Percentiles rank a stretch among this genome's conserved stretches.
These are phyloP conservation scores for Amylostereum chailletii DNA, from an alignment of 1,284 basidiomycete species.

Conservation along the genomic window DNA sequence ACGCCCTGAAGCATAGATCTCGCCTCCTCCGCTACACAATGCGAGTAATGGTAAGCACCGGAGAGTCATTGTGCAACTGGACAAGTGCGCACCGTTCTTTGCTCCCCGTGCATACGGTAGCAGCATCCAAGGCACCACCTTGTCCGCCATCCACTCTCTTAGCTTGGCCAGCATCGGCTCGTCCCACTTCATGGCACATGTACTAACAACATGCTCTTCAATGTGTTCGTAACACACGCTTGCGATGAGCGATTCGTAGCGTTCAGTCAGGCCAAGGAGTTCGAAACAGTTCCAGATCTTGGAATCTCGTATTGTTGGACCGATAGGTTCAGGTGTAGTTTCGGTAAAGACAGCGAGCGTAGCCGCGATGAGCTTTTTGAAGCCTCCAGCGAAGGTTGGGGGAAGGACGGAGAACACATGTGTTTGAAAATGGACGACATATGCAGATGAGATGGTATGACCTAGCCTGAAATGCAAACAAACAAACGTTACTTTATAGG, in stretches of 20 bases:
- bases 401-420: constrained; percentile 62
- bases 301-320: constrained; percentile 6
- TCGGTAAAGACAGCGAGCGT: constrained; percentile 36
- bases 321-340: constrained; percentile 19
- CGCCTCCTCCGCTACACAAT: constrained; percentile 54
- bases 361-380: constrained; percentile 53
- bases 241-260: constrained; percentile 79
- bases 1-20: constrained; percentile 69
- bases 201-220: constrained; percentile 58
- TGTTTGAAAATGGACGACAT: constrained; percentile 61
- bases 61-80: background rate
- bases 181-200: constrained; percentile 64
- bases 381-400: constrained; percentile 50
- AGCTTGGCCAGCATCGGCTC: constrained; percentile 55
- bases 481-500: background rate
- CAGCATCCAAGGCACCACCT: constrained; percentile 78
- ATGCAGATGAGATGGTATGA: constrained; percentile 46
- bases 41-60: constrained; percentile 13
- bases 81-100: constrained; percentile 34
- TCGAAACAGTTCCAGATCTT: constrained; percentile 57
- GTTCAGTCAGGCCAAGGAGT: constrained; percentile 69
- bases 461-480: constrained; percentile 39
- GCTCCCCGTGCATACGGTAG: constrained; percentile 67
- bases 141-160: constrained; percentile 68
- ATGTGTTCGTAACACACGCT: constrained; percentile 82